A percentile compares a stretch with the other conserved stretches of the same genome.
Conservation (phyloP, 208 protist genomes). For the Angomonas deanei region DNA sequence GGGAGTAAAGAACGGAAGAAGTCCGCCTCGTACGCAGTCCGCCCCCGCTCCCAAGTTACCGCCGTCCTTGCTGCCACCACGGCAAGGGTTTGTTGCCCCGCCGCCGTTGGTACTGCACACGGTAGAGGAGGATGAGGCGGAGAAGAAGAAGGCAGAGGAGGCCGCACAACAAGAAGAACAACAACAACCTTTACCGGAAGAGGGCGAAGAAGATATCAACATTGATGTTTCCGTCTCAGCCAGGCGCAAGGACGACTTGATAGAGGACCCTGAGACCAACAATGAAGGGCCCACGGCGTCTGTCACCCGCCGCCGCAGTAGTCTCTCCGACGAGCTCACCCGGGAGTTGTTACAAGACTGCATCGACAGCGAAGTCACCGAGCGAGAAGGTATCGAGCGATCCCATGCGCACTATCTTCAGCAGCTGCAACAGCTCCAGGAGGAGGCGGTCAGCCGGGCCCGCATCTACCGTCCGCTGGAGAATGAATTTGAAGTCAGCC, state of each 20-base stretch:
- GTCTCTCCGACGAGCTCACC: neutral
- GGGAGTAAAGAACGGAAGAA: neutral
- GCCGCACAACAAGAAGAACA: neutral
- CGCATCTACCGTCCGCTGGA: constrained; percentile 29
- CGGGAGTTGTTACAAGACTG: neutral
- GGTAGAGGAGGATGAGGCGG: constrained; percentile 54
- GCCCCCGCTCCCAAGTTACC: constrained; percentile 31
- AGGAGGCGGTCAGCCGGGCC: constrained; percentile 29
- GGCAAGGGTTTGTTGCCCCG: constrained; percentile 28
- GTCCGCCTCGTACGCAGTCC: constrained; percentile 25
- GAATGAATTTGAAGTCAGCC: constrained; percentile 51
- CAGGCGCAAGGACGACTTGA: neutral
- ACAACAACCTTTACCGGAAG: neutral
- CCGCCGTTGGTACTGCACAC: constrained; percentile 62
- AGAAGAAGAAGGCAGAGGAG: too few relatives aligned
- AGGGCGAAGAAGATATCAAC: neutral
- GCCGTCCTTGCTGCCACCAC: constrained; percentile 24
- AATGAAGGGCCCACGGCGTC: neutral
- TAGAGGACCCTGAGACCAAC: neutral
- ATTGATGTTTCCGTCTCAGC: neutral
- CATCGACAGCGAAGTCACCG: constrained; percentile 19
- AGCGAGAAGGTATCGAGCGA: constrained; percentile 29
- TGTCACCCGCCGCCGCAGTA: neutral
- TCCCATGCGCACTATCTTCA: constrained; percentile 29
- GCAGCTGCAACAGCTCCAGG: constrained; percentile 24